Evolutionary conservation across 805 yeast genomes (phyloP).

Genomic region (Hanseniaspora lachancei): DNA sequence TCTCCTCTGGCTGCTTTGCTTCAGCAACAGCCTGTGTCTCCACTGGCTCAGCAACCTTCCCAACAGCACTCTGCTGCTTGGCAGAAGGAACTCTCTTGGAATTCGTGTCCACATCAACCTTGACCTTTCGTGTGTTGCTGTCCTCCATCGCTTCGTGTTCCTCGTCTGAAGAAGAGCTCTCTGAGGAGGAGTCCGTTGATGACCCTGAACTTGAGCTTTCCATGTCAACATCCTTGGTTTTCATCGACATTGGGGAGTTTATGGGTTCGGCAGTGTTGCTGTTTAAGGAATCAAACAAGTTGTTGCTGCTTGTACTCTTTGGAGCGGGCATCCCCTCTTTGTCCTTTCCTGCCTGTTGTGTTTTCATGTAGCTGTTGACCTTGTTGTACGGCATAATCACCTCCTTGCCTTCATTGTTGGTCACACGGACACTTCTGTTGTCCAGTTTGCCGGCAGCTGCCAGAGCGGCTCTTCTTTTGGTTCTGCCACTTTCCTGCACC

Average conservation of each 20-base stretch:
- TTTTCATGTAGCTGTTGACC: constrained; percentile 13
- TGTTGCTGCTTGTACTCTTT: background rate
- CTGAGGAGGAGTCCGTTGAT: constrained; percentile 30
- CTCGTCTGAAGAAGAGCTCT: constrained; percentile 27
- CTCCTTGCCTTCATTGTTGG: constrained; percentile 13
- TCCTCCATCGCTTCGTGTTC: constrained; percentile 24
- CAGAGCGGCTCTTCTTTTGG: constrained; percentile 12
- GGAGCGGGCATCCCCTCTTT: background rate
- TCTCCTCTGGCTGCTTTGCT: background rate
- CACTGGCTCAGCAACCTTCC: background rate
- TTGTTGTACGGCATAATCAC: constrained; percentile 3
- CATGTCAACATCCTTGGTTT: constrained; percentile 8
- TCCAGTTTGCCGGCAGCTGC: constrained; percentile 18
- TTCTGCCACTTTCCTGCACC: background rate
- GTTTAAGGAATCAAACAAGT: constrained; percentile 3
- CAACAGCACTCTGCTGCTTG: background rate
- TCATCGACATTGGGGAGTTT: constrained; percentile 4
- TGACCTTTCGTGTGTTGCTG: constrained; percentile 30
- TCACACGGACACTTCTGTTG: constrained; percentile 20
- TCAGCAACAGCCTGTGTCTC: background rate
- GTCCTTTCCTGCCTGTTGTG: background rate
- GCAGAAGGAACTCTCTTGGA: constrained; percentile 16
- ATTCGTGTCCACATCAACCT: constrained; percentile 33
- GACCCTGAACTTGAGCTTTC: constrained; percentile 22
- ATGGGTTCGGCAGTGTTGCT: background rate